Percentiles rank a stretch among this genome's conserved stretches.
These are phyloP conservation scores for Tilletia indica DNA, from an alignment of 1,284 basidiomycete genomes.

Conservation along the genomic window DNA sequence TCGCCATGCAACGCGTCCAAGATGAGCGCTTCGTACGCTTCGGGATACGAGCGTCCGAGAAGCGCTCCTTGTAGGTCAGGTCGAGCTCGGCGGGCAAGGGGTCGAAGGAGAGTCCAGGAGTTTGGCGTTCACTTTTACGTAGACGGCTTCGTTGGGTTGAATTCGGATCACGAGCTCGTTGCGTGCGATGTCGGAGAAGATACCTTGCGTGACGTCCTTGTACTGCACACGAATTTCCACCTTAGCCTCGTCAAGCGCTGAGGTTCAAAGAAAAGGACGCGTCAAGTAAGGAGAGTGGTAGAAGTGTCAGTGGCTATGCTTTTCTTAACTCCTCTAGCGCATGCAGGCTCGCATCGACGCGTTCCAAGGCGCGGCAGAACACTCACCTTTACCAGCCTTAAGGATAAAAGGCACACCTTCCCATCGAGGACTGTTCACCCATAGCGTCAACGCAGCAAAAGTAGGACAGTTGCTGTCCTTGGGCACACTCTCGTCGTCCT, in stretches of 20 bases:
- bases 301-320: too few relatives aligned
- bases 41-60: constrained; percentile 48
- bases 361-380: not conserved
- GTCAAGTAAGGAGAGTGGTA: not conserved
- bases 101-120: constrained; percentile 43
- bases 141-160: constrained; percentile 53
- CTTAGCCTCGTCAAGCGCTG: constrained; percentile 52
- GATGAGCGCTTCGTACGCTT: constrained; percentile 57
- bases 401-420: constrained; percentile 54
- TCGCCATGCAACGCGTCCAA: constrained; percentile 55
- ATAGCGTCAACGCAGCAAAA: constrained; percentile 54
- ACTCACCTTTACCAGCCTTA: constrained; percentile 50
- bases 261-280: not conserved
- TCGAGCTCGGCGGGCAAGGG: constrained; percentile 47
- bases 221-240: constrained; percentile 53
- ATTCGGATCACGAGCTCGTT: constrained; percentile 55
- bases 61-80: constrained; percentile 51
- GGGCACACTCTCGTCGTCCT: constrained; percentile 57
- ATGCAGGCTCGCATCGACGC: not conserved
- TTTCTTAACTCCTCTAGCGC: too few relatives aligned
- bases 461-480: constrained; percentile 57
- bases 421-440: constrained; percentile 52
- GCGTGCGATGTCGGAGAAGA: constrained; percentile 40
- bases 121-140: constrained; percentile 53
- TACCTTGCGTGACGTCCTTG: constrained; percentile 42